These are phyloP conservation scores for Euphorbia corollata DNA, from an alignment of 441 rosid species.

Conservation along the genomic window DNA sequence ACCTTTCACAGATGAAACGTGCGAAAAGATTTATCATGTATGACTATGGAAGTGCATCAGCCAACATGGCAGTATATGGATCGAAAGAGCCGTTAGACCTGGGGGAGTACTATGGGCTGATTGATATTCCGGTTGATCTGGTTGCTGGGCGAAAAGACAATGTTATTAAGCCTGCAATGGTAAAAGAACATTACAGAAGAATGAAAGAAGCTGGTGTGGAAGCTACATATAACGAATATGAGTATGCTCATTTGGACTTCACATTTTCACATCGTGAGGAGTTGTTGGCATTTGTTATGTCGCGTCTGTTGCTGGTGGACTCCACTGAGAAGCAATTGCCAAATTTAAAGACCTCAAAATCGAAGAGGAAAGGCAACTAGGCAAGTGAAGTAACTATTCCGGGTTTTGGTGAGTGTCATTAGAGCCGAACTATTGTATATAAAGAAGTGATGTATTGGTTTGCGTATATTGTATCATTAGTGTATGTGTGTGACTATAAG, in stretches of 20 bases:
- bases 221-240: conserved; percentile 62
- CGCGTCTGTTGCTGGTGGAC: conserved; percentile 58
- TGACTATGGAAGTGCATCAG: conserved; percentile 62
- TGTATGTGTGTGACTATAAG: neutral
- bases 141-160: conserved; percentile 84
- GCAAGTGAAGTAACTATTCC: conserved; percentile 11
- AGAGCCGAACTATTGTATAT: conserved; percentile 20
- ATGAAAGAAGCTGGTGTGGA: conserved; percentile 66
- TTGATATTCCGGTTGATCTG: conserved; percentile 71
- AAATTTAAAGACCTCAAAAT: conserved; percentile 31
- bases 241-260: conserved; percentile 95
- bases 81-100: conserved; percentile 75
- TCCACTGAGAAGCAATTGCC: conserved; percentile 28
- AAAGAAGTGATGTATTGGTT: neutral
- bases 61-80: conserved; percentile 66
- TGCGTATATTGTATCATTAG: neutral
- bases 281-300: conserved; percentile 68
- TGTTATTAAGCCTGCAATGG: conserved; percentile 77
- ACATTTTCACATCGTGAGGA: conserved; percentile 89
- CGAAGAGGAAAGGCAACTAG: conserved; percentile 35
- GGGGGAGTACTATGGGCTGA: conserved; percentile 56
- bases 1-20: conserved; percentile 85
- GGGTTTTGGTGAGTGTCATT: conserved; percentile 14
- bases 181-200: conserved; percentile 60
- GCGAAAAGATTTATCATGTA: conserved; percentile 67